Conservation (phyloP, 305 asterid genomes). For the Fraxinus velutina region DNA sequence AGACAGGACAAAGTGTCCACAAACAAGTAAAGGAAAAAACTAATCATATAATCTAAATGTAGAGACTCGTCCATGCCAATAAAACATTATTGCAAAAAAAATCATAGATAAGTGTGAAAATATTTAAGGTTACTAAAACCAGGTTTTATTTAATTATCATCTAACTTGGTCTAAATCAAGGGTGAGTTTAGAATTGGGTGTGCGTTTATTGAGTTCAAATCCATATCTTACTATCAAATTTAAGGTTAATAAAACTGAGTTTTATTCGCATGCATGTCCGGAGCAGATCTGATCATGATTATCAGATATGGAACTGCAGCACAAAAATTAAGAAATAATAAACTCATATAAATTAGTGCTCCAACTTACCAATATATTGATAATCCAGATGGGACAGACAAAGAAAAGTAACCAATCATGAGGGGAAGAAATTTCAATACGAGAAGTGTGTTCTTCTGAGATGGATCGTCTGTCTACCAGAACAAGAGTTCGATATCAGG, state of each 20-base stretch:
- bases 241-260: not conserved
- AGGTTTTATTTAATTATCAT: not conserved
- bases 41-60: not conserved
- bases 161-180: not conserved
- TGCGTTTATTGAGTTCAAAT: not conserved
- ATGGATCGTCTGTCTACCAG: conserved; percentile 92
- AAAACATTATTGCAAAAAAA: not conserved
- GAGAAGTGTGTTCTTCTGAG: conserved; percentile 93
- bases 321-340: conserved; percentile 12
- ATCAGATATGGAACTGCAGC: conserved; percentile 13
- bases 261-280: conserved; percentile 10
- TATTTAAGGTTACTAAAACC: not conserved
- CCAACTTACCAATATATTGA: conserved; percentile 86
- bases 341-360: not conserved
- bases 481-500: conserved; percentile 36
- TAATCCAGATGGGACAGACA: conserved; percentile 98
- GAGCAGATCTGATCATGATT: conserved; percentile 7
- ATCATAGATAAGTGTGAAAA: not conserved
- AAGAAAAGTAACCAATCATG: conserved; percentile 98
- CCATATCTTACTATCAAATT: not conserved
- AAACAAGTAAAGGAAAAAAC: not conserved
- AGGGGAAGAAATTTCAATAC: conserved; percentile 93
- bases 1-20: not conserved
- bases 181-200: not conserved
- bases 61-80: not conserved